These are phyloP conservation scores for Wickerhamiella pararugosa DNA, from an alignment of 1,139 yeast species.

Conservation along the genomic window DNA sequence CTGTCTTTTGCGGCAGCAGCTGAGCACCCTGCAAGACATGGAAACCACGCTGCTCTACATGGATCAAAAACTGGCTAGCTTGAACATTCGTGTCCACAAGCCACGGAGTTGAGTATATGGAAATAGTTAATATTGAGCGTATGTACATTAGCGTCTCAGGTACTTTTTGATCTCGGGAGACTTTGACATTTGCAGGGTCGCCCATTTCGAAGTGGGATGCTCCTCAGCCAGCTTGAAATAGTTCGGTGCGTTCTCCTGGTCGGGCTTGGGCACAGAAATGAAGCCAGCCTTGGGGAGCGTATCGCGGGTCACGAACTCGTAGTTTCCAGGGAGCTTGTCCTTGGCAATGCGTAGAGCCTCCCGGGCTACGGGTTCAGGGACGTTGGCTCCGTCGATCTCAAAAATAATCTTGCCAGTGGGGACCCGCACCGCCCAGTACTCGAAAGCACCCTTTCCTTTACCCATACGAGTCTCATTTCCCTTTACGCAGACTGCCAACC, in stretches of 20 bases:
- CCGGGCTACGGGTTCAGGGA: slow-evolving; percentile 81
- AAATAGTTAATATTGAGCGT: too few species aligned
- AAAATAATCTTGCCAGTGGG: slow-evolving; percentile 90
- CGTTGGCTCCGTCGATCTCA: slow-evolving; percentile 61
- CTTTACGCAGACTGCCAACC: slow-evolving; percentile 83
- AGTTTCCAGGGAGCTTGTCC: slow-evolving; percentile 81
- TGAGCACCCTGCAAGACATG: too few species aligned
- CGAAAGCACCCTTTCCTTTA: slow-evolving; percentile 96
- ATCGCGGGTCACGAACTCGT: slow-evolving; percentile 62
- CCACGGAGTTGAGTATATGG: too few species aligned
- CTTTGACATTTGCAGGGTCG: slow-evolving; percentile 25
- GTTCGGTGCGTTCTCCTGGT: slow-evolving; percentile 36
- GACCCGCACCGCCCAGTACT: slow-evolving; percentile 92
- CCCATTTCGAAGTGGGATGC: slow-evolving; percentile 48
- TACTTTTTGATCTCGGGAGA: slow-evolving; percentile 23
- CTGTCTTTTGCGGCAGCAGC: too few species aligned
- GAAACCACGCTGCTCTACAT: too few species aligned
- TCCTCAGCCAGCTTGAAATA: slow-evolving; percentile 39
- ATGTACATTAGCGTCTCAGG: slow-evolving; percentile 18
- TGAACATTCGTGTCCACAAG: too few species aligned
- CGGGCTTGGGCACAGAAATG: slow-evolving; percentile 27
- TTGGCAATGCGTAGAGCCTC: slow-evolving; percentile 89
- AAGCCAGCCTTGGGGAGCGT: slow-evolving; percentile 64
- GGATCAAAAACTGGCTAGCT: too few species aligned
- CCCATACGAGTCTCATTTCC: slow-evolving; percentile 99